Evolutionary conservation across 208 protist genomes (phyloP).

Genomic region (Crithidia bombi): DNA sequence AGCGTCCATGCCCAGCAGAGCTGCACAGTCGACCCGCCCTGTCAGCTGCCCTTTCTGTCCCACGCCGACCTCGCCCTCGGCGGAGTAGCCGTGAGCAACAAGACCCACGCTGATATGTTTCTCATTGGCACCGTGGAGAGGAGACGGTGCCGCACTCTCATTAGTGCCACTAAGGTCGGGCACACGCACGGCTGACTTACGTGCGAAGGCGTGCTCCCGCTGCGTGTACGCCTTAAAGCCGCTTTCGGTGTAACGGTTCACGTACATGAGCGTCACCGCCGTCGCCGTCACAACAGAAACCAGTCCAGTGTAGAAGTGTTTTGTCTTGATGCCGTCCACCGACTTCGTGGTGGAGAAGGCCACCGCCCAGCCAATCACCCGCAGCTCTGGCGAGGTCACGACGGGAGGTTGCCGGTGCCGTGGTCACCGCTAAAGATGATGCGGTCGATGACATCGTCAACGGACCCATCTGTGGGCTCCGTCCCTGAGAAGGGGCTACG

Average conservation of each 20-base stretch:
- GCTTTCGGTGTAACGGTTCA: constrained; percentile 58
- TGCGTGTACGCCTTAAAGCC: constrained; percentile 38
- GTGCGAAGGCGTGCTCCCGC: constrained; percentile 16
- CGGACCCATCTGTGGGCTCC: constrained; percentile 4
- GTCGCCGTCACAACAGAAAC: constrained; percentile 63
- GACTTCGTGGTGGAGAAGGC: constrained; percentile 48
- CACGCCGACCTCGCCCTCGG: neutral
- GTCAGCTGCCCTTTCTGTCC: neutral
- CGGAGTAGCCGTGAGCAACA: neutral
- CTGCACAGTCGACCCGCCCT: neutral
- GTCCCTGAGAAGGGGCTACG: neutral
- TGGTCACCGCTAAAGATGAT: constrained; percentile 33
- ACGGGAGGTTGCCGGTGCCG: constrained; percentile 54
- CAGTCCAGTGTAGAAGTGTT: constrained; percentile 66
- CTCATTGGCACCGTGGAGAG: neutral
- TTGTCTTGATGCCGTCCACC: constrained; percentile 31
- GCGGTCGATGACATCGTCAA: constrained; percentile 6
- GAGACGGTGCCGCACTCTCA: neutral
- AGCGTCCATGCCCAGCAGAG: constrained; percentile 1
- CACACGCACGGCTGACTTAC: neutral
- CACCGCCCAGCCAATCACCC: constrained; percentile 69
- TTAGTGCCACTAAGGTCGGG: neutral
- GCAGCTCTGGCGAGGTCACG: constrained; percentile 46
- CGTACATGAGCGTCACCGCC: constrained; percentile 71
- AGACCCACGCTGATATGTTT: neutral